Evolutionary conservation across 768 basidiomycete species (phyloP).

Genomic region (Udeniomyces megalosporus): DNA sequence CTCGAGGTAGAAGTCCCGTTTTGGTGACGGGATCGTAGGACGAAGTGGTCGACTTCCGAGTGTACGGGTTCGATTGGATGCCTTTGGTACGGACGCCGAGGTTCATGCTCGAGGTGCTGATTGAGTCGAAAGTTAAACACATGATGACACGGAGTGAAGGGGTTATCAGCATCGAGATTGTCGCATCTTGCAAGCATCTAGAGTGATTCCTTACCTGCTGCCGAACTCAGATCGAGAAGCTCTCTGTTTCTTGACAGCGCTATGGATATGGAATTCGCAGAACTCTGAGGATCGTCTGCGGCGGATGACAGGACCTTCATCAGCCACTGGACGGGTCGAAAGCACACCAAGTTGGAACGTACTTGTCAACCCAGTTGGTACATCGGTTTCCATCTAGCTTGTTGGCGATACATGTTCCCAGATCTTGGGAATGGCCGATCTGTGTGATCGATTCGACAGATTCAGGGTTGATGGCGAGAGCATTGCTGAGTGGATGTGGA

Average conservation of each 20-base stretch:
- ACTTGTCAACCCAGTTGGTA: conserved; percentile 67
- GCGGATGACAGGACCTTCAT: too few relatives aligned
- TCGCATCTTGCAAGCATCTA: background rate
- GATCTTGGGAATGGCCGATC: conserved; percentile 69
- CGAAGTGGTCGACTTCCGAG: background rate
- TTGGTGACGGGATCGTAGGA: conserved; percentile 21
- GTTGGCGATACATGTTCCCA: conserved; percentile 64
- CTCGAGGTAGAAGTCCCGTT: conserved; percentile 24
- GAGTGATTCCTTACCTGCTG: conserved; percentile 41
- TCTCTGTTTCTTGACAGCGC: conserved; percentile 55
- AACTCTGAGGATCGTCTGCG: conserved; percentile 60
- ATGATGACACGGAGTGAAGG: background rate
- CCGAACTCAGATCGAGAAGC: conserved; percentile 75
- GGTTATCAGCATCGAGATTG: background rate
- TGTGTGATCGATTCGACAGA: conserved; percentile 63
- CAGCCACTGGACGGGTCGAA: too few relatives aligned
- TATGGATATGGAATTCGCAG: conserved; percentile 82
- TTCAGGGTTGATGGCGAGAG: conserved; percentile 74
- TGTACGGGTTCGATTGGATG: background rate
- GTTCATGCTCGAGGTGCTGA: conserved; percentile 23
- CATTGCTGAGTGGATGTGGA: conserved; percentile 63
- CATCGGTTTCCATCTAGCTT: conserved; percentile 69
- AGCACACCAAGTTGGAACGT: conserved; percentile 13
- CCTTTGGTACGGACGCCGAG: conserved; percentile 13
- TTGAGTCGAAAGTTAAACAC: background rate